Evolutionary conservation across 192 early-diverging fungal genomes (phyloP), one percentile per base, ranked within the genome.

Genomic region (Lunasporangiospora selenospora): DNA sequence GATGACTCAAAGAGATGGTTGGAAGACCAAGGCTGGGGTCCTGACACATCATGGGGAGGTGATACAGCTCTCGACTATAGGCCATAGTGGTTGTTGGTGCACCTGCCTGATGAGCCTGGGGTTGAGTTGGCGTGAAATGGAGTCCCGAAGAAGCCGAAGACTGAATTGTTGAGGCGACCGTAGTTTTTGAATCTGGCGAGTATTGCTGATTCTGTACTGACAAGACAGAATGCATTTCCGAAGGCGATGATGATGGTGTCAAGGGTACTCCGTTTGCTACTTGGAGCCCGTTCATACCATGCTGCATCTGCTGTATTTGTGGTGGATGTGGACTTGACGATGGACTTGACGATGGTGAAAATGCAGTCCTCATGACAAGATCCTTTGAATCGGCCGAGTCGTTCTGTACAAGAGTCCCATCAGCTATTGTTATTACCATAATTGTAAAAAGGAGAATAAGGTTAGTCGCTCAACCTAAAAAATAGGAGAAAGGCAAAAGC

Each of bases 1-100:
- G 47, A 23, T 73, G 67, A 27, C 59, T 58, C 30, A 73, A 42
- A 13, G 59, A 37, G 38, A 73, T 52, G 39, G 47, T 57, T 6
- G 58, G 39, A 2, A 62, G 9, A 27, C 67, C 67, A 36, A 73
- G 24, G 48, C 54, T 63, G 11, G 67, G 67, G 51, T 73, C 67
- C 33, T 56, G 60, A 29, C 67, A 62, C 53, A 73, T 73, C 32
- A 51, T 15, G 6, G 52, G 47, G 39, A 52, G 67, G 23, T 73
- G 67, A 27, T 50, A 73, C 30, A 34, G 15, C 19, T 73, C 59
- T 16, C 57, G 58, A 29, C 41, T 46, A 46, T 30, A 60, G 26
- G 65, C 4, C 41, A 27, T 32, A 6, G 53, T n/a, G 23, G 63
- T 51, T 33, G 53, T 36, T 41, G 45, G 47, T 32, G 49, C 16